These are phyloP conservation scores for Spergularia azorica DNA, from an alignment of 179 eudicot genomes.

Conservation along the genomic window DNA sequence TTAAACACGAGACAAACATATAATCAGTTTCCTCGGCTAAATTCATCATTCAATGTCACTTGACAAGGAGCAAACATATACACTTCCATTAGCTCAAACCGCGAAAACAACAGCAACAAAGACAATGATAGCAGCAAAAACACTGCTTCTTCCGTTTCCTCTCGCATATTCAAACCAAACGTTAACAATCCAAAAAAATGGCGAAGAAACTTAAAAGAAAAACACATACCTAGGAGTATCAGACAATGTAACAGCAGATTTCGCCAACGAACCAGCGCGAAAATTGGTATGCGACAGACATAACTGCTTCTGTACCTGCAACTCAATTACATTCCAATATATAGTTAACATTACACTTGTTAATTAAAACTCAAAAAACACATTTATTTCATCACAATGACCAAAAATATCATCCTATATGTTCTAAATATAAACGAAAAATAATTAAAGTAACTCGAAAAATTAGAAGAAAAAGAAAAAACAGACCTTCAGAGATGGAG, in stretches of 20 bases:
- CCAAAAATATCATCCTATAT: not conserved
- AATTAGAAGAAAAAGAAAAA: not conserved
- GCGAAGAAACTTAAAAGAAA: too few species aligned
- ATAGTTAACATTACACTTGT: not conserved
- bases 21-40: too few species aligned
- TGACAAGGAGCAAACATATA: too few species aligned
- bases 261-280: constrained; percentile 21
- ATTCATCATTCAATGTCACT: too few species aligned
- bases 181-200: not conserved
- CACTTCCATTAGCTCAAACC: too few species aligned
- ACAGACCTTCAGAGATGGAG: constrained; percentile 32
- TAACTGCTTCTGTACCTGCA: constrained; percentile 44
- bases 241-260: constrained; percentile 40
- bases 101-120: too few species aligned
- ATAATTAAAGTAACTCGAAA: not conserved
- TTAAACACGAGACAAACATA: too few species aligned
- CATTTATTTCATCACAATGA: constrained; percentile 1
- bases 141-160: not conserved
- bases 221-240: constrained; percentile 29
- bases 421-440: not conserved
- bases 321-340: not conserved
- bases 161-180: not conserved
- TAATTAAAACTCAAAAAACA: not conserved
- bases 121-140: too few species aligned
- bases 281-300: constrained; percentile 26